Base-by-base conservation (phyloP, 306 rosid genomes). In the Castanospermum australe region DNA sequence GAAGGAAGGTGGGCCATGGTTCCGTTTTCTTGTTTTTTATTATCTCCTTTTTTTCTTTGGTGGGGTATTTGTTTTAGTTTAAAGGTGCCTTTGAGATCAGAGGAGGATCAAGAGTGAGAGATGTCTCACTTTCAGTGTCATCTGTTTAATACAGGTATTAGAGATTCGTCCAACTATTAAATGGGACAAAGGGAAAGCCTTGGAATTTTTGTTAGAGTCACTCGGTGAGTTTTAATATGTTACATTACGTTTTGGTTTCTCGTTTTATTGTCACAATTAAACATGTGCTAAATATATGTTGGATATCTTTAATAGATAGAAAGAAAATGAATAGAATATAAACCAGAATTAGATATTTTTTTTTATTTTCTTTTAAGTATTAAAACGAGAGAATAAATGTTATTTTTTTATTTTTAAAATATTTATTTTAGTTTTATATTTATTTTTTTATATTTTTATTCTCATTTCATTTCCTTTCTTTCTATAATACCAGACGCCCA, bases 131-230 rank as follows among this genome's bases (percentile, higher is more conserved):
- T 69, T 76, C 75, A 67, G 18, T 66, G 12, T 30, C 52, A 44
- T 83, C 71, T 73, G 20, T 69, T 22, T 35, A 39, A 48, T 47
- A 38, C 88, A 93, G 97, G 97, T 91, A 48, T 77, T 91, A 35
- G 97, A 93, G 88, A 91, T 93, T 54, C 97, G 93, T 38, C 98
- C 98, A 38, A 86, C 90, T 30, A 90, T 91, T 84, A 91, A 91
- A 89, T 93, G 97, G 98, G 98, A 93, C 90, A 91, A 93, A 73
- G 97, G 98, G 21, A 92, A 87, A 63, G 98, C 98, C 32, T 74
- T 93, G 67, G 98, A 93, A 73, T 93, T 90, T 90, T 79, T 93
- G 82, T 79, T 93, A 41, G 89, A 91, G 80, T 88, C 97, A 22
- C 95, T 93, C 6, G 98, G 98, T 93, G 84, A 89, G 94, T 87